A percentile compares a stretch with the other conserved stretches of the same genome.
phyloP scores from a whole-genome alignment of 805 yeast genomes.

The Wickerhamiella lipophila region DNA sequence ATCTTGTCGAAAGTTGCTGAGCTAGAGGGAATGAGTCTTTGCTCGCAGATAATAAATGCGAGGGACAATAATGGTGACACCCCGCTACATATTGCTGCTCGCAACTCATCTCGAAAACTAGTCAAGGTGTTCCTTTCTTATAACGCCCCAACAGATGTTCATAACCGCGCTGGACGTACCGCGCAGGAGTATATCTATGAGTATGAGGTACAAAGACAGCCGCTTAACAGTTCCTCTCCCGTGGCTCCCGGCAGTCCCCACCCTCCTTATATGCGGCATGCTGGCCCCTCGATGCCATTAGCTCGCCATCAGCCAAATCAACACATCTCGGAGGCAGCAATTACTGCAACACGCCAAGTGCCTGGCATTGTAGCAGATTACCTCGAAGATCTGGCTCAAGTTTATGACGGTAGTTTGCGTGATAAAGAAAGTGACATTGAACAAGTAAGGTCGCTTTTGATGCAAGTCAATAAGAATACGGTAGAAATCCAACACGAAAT shows the following conservation, averaged over 20 bases:
- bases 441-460: conserved; percentile 36
- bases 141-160: conserved; percentile 36
- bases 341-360: conserved; percentile 14
- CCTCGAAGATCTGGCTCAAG: conserved; percentile 30
- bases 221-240: conserved; percentile 18
- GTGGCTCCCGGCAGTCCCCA: conserved; percentile 9
- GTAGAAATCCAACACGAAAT: conserved; percentile 28
- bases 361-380: conserved; percentile 23
- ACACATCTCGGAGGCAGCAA: conserved; percentile 22
- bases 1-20: conserved; percentile 62
- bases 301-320: conserved; percentile 10
- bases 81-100: conserved; percentile 65
- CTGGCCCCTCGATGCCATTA: neutral
- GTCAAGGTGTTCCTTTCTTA: conserved; percentile 35
- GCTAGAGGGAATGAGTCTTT: conserved; percentile 45
- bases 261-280: conserved; percentile 17
- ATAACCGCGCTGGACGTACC: conserved; percentile 32
- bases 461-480: conserved; percentile 33
- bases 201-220: conserved; percentile 21
- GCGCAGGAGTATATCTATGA: conserved; percentile 31
- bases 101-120: conserved; percentile 38
- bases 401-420: conserved; percentile 44
- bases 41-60: conserved; percentile 41
- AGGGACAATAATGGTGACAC: conserved; percentile 79
- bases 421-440: conserved; percentile 42